Conservation (phyloP, 768 basidiomycete genomes). For the Leccinum ochraceum region DNA sequence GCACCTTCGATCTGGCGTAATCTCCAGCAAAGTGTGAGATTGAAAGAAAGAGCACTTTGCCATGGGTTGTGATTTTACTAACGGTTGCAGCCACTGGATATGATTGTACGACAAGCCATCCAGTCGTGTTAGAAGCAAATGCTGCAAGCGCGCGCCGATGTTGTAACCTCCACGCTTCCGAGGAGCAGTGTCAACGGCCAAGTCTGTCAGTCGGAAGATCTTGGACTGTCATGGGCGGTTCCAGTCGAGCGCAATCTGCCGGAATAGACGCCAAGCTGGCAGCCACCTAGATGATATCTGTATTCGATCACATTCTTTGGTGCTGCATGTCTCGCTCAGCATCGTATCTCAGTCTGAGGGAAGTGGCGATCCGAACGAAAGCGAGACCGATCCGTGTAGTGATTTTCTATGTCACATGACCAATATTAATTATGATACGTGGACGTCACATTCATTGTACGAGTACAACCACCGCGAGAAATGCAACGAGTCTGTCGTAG, state of each 20-base stretch:
- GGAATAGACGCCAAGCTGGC: too few species aligned
- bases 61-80: conserved; percentile 28
- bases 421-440: background rate
- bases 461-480: conserved; percentile 1
- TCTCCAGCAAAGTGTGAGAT: too few species aligned
- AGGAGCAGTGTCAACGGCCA: too few species aligned
- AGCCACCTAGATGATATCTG: conserved; percentile 70
- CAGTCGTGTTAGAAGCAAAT: background rate
- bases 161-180: conserved; percentile 68
- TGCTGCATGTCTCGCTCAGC: too few species aligned
- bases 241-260: conserved; percentile 86
- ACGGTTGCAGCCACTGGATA: conserved; percentile 20
- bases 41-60: conserved; percentile 9
- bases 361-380: too few species aligned
- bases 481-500: conserved; percentile 30
- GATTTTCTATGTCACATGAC: conserved; percentile 16
- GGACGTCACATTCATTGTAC: background rate
- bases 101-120: conserved; percentile 40
- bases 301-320: conserved; percentile 65
- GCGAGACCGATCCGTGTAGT: too few species aligned
- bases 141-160: conserved; percentile 1
- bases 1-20: background rate
- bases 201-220: background rate
- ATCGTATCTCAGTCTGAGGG: too few species aligned
- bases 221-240: conserved; percentile 80